These are phyloP conservation scores for Trichosporon coremiiforme DNA, from an alignment of 1,284 basidiomycete species.

Conservation along the genomic window DNA sequence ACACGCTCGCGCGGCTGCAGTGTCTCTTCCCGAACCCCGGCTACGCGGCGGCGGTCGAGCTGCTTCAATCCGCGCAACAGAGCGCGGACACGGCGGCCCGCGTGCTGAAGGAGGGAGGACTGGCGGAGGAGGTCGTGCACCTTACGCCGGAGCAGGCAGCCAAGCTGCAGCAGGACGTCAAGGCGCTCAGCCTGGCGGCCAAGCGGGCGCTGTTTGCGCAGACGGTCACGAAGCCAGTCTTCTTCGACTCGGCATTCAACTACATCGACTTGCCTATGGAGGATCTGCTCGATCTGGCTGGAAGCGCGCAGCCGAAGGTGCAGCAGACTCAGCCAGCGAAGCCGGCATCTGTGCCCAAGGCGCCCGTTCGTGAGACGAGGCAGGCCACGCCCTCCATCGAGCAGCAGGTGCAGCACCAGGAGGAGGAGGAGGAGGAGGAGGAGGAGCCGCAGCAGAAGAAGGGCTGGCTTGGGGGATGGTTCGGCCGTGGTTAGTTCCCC, in stretches of 20 bases:
- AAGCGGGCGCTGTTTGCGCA: conserved; percentile 79
- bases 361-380: conserved; percentile 30
- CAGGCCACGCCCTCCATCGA: conserved; percentile 39
- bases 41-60: conserved; percentile 50
- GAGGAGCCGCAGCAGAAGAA: conserved; percentile 33
- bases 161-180: conserved; percentile 61
- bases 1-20: conserved; percentile 54
- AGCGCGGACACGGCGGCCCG: conserved; percentile 38
- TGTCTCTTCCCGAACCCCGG: conserved; percentile 53
- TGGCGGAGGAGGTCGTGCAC: conserved; percentile 45
- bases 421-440: conserved; percentile 28
- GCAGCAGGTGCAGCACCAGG: conserved; percentile 27
- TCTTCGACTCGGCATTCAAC: conserved; percentile 91
- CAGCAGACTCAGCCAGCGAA: conserved; percentile 24
- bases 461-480: conserved; percentile 56
- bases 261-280: conserved; percentile 85
- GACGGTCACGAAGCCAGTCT: conserved; percentile 81
- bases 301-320: conserved; percentile 57
- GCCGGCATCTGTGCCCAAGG: conserved; percentile 26
- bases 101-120: conserved; percentile 33
- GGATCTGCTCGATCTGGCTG: conserved; percentile 68
- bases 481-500: conserved; percentile 40
- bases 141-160: conserved; percentile 56
- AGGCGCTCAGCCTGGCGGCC: conserved; percentile 61
- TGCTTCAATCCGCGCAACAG: conserved; percentile 41